These are phyloP conservation scores for Nicotiana noctiflora DNA, from an alignment of 257 asterid species.

Conservation along the genomic window DNA sequence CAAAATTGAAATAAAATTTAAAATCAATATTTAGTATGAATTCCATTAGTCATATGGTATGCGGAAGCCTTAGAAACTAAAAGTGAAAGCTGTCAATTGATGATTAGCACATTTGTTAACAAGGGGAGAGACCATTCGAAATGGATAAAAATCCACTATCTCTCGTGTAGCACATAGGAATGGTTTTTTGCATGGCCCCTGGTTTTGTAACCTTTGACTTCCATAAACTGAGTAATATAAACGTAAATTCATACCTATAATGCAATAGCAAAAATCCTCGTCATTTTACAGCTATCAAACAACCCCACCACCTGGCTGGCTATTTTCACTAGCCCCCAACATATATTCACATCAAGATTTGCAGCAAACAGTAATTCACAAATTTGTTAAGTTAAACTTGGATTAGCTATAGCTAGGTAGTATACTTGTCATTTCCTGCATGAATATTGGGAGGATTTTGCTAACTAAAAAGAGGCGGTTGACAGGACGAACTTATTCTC, in stretches of 20 bases:
- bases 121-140: neutral
- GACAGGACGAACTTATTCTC: neutral
- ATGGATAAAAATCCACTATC: conserved; percentile 3
- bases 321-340: neutral
- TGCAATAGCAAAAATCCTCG: neutral
- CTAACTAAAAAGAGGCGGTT: neutral
- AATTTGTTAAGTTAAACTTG: neutral
- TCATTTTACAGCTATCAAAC: neutral
- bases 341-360: neutral
- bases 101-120: neutral
- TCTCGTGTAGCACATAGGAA: conserved; percentile 15
- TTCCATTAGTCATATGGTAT: neutral
- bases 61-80: neutral
- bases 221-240: neutral
- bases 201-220: conserved; percentile 21
- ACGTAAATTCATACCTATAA: neutral
- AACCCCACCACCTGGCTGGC: too few relatives aligned
- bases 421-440: neutral
- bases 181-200: conserved; percentile 18
- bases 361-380: neutral
- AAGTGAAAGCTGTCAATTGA: neutral
- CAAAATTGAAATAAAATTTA: neutral
- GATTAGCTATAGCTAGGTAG: neutral
- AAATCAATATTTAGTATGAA: neutral
- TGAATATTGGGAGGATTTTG: neutral